Percentiles rank a stretch among this genome's conserved stretches.
Conservation (phyloP, 768 basidiomycete genomes). For the Psilocybe azurescens region DNA sequence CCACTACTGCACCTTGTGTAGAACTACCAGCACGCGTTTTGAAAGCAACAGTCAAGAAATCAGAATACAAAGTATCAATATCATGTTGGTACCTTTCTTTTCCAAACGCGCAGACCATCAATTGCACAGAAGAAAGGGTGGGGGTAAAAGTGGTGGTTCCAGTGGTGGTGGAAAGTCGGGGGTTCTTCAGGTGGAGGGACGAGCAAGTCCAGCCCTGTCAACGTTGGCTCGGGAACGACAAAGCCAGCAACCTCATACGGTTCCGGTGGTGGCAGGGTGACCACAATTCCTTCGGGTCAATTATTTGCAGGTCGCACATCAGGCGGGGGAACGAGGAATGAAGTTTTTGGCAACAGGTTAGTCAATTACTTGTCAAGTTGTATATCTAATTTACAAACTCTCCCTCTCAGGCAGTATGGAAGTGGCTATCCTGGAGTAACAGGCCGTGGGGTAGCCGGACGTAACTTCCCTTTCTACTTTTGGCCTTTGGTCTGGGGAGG, state of each 20-base stretch:
- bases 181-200: slow-evolving; percentile 17
- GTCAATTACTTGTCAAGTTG: slow-evolving; percentile 16
- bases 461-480: slow-evolving; percentile 67
- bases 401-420: slow-evolving; percentile 51
- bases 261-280: slow-evolving; percentile 33
- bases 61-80: neutral
- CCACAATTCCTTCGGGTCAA: slow-evolving; percentile 48
- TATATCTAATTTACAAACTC: slow-evolving; percentile 10
- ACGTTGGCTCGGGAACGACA: slow-evolving; percentile 4
- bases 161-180: slow-evolving; percentile 18
- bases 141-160: slow-evolving; percentile 26
- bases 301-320: slow-evolving; percentile 49
- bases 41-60: too few relatives aligned
- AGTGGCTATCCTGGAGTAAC: slow-evolving; percentile 64
- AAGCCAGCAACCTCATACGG: slow-evolving; percentile 32
- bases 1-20: neutral
- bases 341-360: slow-evolving; percentile 51
- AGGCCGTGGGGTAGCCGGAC: slow-evolving; percentile 50
- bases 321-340: slow-evolving; percentile 56
- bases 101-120: slow-evolving; percentile 23
- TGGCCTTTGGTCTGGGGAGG: slow-evolving; percentile 64
- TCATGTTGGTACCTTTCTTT: slow-evolving; percentile 34
- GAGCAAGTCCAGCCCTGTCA: slow-evolving; percentile 17
- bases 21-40: too few relatives aligned
- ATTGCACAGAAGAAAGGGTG: slow-evolving; percentile 32